These are phyloP conservation scores for Irpex rosettiformis DNA, from an alignment of 1,284 basidiomycete species.

Conservation along the genomic window DNA sequence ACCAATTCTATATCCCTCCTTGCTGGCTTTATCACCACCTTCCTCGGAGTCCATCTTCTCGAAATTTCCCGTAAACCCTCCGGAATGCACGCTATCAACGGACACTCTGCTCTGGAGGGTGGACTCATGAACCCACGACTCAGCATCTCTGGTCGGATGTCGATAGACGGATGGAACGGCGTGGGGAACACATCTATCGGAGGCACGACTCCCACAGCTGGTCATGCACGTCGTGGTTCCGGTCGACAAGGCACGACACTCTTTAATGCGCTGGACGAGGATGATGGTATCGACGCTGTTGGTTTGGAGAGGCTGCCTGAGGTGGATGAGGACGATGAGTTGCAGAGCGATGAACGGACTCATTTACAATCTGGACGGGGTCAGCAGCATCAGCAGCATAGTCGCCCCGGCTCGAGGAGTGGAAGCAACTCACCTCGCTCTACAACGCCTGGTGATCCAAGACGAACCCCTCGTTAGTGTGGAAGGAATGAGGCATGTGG, in stretches of 20 bases:
- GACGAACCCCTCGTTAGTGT: background rate
- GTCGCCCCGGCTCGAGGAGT: slow-evolving; percentile 21
- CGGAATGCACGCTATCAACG: slow-evolving; percentile 38
- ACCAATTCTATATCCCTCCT: slow-evolving; percentile 83
- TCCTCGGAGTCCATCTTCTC: slow-evolving; percentile 89
- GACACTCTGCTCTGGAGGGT: slow-evolving; percentile 59
- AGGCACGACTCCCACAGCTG: slow-evolving; percentile 29
- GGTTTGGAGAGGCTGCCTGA: slow-evolving; percentile 29
- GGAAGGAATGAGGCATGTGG: background rate
- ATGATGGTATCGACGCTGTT: slow-evolving; percentile 25
- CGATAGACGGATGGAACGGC: slow-evolving; percentile 68
- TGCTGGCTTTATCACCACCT: slow-evolving; percentile 85
- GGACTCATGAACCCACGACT: slow-evolving; percentile 77
- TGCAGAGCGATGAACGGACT: slow-evolving; percentile 34
- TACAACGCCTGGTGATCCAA: background rate
- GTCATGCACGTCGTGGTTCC: slow-evolving; percentile 45
- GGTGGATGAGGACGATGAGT: slow-evolving; percentile 33
- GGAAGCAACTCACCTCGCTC: slow-evolving; percentile 22
- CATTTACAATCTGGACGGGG: slow-evolving; percentile 30
- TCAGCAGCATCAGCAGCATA: too few relatives aligned
- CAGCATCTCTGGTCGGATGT: slow-evolving; percentile 65
- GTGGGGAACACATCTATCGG: slow-evolving; percentile 34
- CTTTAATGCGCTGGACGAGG: slow-evolving; percentile 61
- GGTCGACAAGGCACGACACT: slow-evolving; percentile 58
- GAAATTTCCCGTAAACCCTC: slow-evolving; percentile 78